Evolutionary conservation across 116 monocot species (phyloP).

Genomic region (Cymodocea nodosa): DNA sequence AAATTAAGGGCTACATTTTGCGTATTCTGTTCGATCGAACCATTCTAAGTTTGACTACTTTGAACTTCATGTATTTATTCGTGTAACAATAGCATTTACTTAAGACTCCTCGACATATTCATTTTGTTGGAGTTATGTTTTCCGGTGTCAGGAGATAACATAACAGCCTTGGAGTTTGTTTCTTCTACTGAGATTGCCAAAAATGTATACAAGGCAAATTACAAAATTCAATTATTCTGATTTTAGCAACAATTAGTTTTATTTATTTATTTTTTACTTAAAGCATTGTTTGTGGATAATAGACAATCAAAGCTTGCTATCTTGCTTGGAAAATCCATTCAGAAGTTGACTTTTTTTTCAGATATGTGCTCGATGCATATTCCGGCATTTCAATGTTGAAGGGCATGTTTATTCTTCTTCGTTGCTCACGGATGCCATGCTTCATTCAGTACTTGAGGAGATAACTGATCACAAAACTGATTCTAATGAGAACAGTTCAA

Average conservation of each 20-base stretch:
- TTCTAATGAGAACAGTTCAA: slow-evolving; percentile 11
- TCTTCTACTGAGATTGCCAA: neutral
- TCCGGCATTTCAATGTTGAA: slow-evolving; percentile 43
- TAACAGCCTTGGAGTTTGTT: too few relatives aligned
- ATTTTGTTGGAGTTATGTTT: too few relatives aligned
- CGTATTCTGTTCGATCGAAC: too few relatives aligned
- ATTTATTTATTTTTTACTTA: neutral
- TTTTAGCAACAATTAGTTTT: neutral
- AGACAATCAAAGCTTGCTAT: neutral
- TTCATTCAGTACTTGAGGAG: slow-evolving; percentile 34
- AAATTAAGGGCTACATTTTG: too few relatives aligned
- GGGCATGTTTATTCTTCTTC: slow-evolving; percentile 34
- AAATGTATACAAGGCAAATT: neutral
- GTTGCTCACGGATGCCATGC: slow-evolving; percentile 21
- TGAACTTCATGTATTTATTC: too few relatives aligned
- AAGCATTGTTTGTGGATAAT: neutral
- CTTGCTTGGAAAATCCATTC: neutral
- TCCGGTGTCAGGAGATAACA: too few relatives aligned
- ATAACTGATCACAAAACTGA: slow-evolving; percentile 7
- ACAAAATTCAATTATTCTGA: neutral
- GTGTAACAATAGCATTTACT: too few relatives aligned
- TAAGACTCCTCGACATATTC: too few relatives aligned
- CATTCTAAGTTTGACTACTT: too few relatives aligned
- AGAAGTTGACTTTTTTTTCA: slow-evolving; percentile 8
- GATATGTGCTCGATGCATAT: slow-evolving; percentile 79